phyloP scores from a whole-genome alignment of 768 basidiomycete genomes.

The Lactarius quietus region DNA sequence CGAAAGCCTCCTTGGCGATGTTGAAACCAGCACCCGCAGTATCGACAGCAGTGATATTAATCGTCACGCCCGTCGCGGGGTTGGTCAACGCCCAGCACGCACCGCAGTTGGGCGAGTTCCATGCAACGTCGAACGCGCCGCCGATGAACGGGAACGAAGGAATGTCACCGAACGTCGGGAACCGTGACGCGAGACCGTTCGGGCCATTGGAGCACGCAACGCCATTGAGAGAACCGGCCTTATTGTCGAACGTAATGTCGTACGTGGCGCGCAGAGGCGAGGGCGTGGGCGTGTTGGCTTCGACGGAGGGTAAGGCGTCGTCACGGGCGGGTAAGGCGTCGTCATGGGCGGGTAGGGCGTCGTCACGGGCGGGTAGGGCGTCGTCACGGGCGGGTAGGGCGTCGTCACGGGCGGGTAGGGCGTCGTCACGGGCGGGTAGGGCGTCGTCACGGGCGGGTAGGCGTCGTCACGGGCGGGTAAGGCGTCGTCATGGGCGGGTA shows the following conservation, averaged over 20 bases:
- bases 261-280: slow-evolving; percentile 31
- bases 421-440: no score
- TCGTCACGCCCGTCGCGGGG: slow-evolving; percentile 36
- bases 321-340: no score
- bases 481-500: no score
- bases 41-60: slow-evolving; percentile 54
- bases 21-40: slow-evolving; percentile 41
- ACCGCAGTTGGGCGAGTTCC: slow-evolving; percentile 52
- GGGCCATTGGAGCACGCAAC: slow-evolving; percentile 52
- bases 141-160: slow-evolving; percentile 61
- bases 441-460: no score
- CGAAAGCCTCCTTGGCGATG: slow-evolving; percentile 34
- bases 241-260: slow-evolving; percentile 50
- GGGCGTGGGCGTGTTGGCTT: neutral
- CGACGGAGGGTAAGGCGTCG: neutral
- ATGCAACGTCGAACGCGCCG: slow-evolving; percentile 49
- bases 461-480: neutral
- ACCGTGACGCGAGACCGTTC: slow-evolving; percentile 48
- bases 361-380: no score
- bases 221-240: slow-evolving; percentile 36
- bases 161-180: slow-evolving; percentile 47
- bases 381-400: no score
- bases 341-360: no score
- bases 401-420: no score
- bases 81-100: slow-evolving; percentile 59